Base-by-base conservation (phyloP, 2,329 filamentous ascomycete species). In the Sarocladium brachiariae region DNA sequence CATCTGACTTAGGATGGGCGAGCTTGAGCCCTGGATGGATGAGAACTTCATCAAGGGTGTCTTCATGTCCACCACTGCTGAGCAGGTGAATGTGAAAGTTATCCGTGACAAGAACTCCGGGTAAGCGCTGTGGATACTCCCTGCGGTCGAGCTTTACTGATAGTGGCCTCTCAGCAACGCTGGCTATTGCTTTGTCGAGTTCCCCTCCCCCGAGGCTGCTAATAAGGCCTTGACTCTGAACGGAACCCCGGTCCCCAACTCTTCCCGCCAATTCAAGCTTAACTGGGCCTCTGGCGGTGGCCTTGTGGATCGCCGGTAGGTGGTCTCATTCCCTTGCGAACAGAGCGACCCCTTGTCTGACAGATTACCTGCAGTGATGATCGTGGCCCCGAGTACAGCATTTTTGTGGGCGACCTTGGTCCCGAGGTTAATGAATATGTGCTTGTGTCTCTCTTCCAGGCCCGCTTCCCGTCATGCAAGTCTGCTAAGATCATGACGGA, bases 401-500 rank as follows among this genome's bases (percentile, higher is more conserved):
- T 99, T 71, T 99, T 99, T 65, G 93, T 99, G 53, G 93, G 93
- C 58, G 93, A 99, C 65, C 84, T 99, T 56, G 93, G 93, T 54
- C 93, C 95, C 7, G 93, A 99, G 71, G 93, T 99, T 61, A 99
- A 96, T 70, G 93, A 99, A 74, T 97, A 95, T 64, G 92, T 97
- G 52, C 78, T 99, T 53, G 92, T 97, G 50, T 95, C 91, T 23
- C 84, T 99, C 48, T 99, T 99, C 81, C 92, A 97, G 74, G 86
- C 84, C 64, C 89, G 92, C 55, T 99, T 95, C 77, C 87, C 87
- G 1, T 95, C 90, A 8, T 97, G 92, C 87, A 97, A 97, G 77
- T 96, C 90, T 33, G 93, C 93, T 64, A 99, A 99, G 80, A 99
- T 99, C 72, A 99, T 99, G 93, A 96, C 92, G 54, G 93, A 99